phyloP scores from a whole-genome alignment of 2,329 filamentous ascomycete genomes.

The Aureobasidium subglaciale region DNA sequence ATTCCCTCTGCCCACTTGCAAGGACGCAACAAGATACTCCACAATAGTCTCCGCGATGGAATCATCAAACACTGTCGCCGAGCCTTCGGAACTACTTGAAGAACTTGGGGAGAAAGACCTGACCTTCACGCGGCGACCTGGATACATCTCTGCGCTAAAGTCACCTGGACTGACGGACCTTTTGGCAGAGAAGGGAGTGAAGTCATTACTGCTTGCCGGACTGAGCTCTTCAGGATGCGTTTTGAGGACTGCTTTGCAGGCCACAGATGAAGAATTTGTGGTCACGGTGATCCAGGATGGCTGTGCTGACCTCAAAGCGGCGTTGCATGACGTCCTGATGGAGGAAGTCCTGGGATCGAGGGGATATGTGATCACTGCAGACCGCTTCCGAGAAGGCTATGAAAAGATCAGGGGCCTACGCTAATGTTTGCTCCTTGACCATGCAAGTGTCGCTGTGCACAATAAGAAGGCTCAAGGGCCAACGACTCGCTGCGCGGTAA shows the following conservation, averaged over 20 bases:
- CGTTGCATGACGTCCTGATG: background rate
- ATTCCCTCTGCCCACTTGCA: conserved; percentile 23
- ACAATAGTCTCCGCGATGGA: conserved; percentile 16
- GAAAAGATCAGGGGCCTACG: too few species aligned
- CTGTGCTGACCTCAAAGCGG: background rate
- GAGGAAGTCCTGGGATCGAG: background rate
- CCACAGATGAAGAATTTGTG: background rate
- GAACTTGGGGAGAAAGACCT: conserved; percentile 18
- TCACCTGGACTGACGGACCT: conserved; percentile 23
- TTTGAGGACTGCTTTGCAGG: background rate
- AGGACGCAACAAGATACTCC: conserved; percentile 17
- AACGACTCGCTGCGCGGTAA: too few species aligned
- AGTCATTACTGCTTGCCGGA: conserved; percentile 21
- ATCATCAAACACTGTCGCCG: conserved; percentile 12
- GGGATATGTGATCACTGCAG: background rate
- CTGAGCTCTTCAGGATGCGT: conserved; percentile 11
- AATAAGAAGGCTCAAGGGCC: too few species aligned
- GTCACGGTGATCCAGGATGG: background rate
- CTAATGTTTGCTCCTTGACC: too few species aligned
- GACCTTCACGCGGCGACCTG: conserved; percentile 21
- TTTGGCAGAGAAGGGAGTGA: conserved; percentile 21
- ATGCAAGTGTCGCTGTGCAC: too few species aligned
- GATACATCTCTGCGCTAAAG: conserved; percentile 25
- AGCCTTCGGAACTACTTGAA: conserved; percentile 5
- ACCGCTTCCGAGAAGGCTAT: background rate